Evolutionary conservation across 805 yeast species (phyloP), one percentile per base, ranked within the genome.

Genomic region (Clavispora carvajalis): DNA sequence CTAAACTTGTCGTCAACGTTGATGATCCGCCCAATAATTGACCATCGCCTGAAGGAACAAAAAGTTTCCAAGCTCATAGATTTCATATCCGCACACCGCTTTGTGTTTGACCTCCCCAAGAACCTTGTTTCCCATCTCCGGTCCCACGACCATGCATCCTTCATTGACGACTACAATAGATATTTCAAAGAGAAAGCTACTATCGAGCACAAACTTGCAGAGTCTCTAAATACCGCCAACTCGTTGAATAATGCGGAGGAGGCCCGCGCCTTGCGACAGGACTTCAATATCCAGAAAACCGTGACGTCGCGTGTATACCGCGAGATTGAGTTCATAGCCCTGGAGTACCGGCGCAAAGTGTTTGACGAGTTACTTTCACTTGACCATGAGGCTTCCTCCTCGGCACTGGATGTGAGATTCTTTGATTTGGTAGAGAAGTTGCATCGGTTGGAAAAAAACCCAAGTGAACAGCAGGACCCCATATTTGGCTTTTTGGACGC

Each of bases 21-120:
- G 33, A 60, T 66, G 59, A 66, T 69, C 22, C 52, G 72, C 34
- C 74, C 74, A 5, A 63, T 69, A 11, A 52, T 59, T 46, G 73
- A 69, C 26, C 65, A 65, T 40, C 59, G 62, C 39, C 50, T 53
- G 19, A 63, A 58, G 43, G 72, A 67, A 49, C 41, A 40, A 7
- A 69, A 68, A 39, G 47, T 68, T 17, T 31, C 50, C 17, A 55
- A 48, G 35, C 51, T 68, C 40, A 62, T 69, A 26, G 73, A 67
- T 6, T 66, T 67, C 40, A 47, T 68, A 11, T 53, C 53, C 12
- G 38, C 46, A 3, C 56, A 69, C 44, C 51, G 52, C 28, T 63
- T 59, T 34, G 51, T 69, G 30, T 69, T 69, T 40, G 65, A 68
- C 38, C 54, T 67, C 33, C 73, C 73, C 5, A 51, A 48, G 11